A percentile compares a stretch with the other conserved stretches of the same genome.
phyloP scores from a whole-genome alignment of 192 early-diverging fungal species.

The Coemansia sp. region DNA sequence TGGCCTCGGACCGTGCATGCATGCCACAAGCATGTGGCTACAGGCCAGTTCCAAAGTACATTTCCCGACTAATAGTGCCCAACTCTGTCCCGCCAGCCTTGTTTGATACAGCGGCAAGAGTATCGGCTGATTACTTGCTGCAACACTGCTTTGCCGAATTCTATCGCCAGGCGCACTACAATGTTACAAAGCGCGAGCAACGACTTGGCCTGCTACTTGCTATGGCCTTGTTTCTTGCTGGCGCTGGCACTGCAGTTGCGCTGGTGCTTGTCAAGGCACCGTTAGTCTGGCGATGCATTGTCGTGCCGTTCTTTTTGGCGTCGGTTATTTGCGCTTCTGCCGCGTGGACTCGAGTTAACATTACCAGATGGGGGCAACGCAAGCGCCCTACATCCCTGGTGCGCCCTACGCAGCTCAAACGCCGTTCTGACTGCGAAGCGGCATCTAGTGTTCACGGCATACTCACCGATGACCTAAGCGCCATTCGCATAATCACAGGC shows the following conservation, averaged over 20 bases:
- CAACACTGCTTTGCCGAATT: slow-evolving; percentile 24
- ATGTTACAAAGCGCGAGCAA: slow-evolving; percentile 17
- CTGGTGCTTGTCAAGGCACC: slow-evolving; percentile 1
- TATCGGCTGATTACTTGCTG: slow-evolving; percentile 17
- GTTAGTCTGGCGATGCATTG: slow-evolving; percentile 18
- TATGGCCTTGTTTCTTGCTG: not conserved
- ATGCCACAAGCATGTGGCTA: slow-evolving; percentile 7
- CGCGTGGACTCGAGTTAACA: slow-evolving; percentile 21
- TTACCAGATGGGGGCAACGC: slow-evolving; percentile 19
- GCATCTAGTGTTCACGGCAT: not conserved
- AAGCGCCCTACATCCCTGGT: slow-evolving; percentile 13
- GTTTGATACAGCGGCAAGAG: slow-evolving; percentile 31
- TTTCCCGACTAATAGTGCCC: slow-evolving; percentile 10
- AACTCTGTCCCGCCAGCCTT: slow-evolving; percentile 29
- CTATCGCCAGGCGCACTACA: slow-evolving; percentile 19
- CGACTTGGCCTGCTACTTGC: not conserved
- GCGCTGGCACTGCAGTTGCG: not conserved
- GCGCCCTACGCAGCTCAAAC: not conserved
- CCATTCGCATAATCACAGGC: slow-evolving; percentile 3
- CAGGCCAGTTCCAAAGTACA: slow-evolving; percentile 8
- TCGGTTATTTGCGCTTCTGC: not conserved
- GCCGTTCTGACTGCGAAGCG: not conserved
- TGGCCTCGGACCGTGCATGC: not conserved
- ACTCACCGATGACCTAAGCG: not conserved
- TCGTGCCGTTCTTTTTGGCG: slow-evolving; percentile 6